Evolutionary conservation across 2,329 filamentous ascomycete species (phyloP).

Genomic region (Sporothrix euskadiensis): DNA sequence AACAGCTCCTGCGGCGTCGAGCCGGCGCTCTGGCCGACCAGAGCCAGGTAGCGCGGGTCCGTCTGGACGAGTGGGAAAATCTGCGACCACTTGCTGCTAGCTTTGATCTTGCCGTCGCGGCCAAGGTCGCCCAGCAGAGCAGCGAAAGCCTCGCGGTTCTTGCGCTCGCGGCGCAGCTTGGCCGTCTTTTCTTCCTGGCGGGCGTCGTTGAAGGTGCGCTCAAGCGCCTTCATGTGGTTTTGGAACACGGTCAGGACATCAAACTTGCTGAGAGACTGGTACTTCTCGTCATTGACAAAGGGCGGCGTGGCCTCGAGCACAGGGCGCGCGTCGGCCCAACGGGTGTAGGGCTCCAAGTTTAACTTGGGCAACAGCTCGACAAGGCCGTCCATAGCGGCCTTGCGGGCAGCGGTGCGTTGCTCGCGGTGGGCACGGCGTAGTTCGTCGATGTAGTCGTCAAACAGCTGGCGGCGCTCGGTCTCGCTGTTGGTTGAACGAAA

Average conservation of each 20-base stretch:
- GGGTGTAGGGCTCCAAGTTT: slow-evolving; percentile 86
- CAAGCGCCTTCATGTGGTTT: slow-evolving; percentile 88
- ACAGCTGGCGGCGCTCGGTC: slow-evolving; percentile 81
- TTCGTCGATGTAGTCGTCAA: slow-evolving; percentile 87
- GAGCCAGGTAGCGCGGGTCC: slow-evolving; percentile 79
- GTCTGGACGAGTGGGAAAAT: slow-evolving; percentile 72
- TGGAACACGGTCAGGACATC: slow-evolving; percentile 93
- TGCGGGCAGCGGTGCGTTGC: slow-evolving; percentile 69
- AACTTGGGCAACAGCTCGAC: slow-evolving; percentile 75
- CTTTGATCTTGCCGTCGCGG: slow-evolving; percentile 77
- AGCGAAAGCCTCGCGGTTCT: slow-evolving; percentile 79
- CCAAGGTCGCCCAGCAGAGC: slow-evolving; percentile 73
- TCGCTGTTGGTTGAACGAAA: slow-evolving; percentile 91
- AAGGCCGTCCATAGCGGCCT: slow-evolving; percentile 81
- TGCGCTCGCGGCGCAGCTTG: slow-evolving; percentile 78
- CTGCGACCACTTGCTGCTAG: slow-evolving; percentile 85
- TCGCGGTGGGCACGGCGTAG: slow-evolving; percentile 80
- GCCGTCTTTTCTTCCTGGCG: slow-evolving; percentile 83
- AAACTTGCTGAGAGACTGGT: slow-evolving; percentile 79
- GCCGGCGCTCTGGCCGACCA: slow-evolving; percentile 74
- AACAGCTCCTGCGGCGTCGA: slow-evolving; percentile 89
- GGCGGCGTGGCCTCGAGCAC: slow-evolving; percentile 75
- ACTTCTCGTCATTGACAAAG: slow-evolving; percentile 71
- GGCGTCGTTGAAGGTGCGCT: slow-evolving; percentile 86
- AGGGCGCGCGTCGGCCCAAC: slow-evolving; percentile 87